phyloP scores from a whole-genome alignment of 768 basidiomycete species.

The Tremella fuciformis region DNA sequence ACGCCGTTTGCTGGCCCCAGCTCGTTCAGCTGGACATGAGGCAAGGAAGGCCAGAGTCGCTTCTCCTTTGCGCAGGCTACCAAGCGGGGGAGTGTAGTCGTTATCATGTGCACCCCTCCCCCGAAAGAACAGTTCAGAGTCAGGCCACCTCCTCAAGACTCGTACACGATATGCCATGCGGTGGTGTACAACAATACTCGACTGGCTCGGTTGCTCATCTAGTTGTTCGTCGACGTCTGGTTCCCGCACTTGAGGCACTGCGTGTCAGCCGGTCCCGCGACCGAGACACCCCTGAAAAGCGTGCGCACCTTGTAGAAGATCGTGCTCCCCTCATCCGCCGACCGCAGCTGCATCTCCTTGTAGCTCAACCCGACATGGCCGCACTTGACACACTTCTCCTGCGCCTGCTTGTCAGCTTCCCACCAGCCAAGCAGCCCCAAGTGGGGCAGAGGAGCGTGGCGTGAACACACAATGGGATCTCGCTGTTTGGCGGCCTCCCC shows the following conservation, averaged over 20 bases:
- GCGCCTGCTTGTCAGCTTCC: constrained; percentile 59
- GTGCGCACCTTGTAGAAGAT: constrained; percentile 83
- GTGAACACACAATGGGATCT: constrained; percentile 54
- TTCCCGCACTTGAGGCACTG: constrained; percentile 48
- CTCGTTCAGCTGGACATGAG: too few species aligned
- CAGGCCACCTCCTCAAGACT: too few species aligned
- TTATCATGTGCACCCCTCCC: too few species aligned
- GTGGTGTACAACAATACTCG: too few species aligned
- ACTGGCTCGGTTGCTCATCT: too few species aligned
- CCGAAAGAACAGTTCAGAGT: too few species aligned
- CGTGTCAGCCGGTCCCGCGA: constrained; percentile 25
- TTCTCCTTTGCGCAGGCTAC: too few species aligned
- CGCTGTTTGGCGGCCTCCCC: constrained; percentile 51
- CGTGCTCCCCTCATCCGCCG: constrained; percentile 91
- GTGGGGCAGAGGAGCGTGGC: not conserved
- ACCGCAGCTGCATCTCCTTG: constrained; percentile 84
- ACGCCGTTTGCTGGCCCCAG: too few species aligned
- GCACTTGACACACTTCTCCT: constrained; percentile 85
- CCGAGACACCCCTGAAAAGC: not conserved
- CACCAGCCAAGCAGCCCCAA: not conserved
- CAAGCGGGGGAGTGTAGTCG: too few species aligned
- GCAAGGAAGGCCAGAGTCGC: too few species aligned
- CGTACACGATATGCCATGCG: too few species aligned
- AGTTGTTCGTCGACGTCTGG: constrained; percentile 52
- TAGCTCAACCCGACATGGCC: constrained; percentile 81